These are phyloP conservation scores for Hypericum perforatum DNA, from an alignment of 345 rosid genomes.

Conservation along the genomic window DNA sequence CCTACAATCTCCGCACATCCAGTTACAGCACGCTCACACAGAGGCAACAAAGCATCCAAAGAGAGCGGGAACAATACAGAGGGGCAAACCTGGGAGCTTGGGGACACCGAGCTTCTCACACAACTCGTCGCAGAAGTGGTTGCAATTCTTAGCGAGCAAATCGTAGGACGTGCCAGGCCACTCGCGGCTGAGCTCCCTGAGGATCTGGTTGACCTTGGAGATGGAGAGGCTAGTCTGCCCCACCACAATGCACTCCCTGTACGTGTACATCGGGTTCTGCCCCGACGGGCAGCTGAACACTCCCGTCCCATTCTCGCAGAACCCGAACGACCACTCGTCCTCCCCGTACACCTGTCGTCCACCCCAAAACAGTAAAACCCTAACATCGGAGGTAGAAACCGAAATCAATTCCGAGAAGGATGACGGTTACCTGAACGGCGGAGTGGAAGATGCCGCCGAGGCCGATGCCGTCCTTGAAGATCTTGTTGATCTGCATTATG, in stretches of 20 bases:
- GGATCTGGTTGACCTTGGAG: slow-evolving; percentile 61
- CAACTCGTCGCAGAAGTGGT: slow-evolving; percentile 87
- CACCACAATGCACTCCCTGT: slow-evolving; percentile 62
- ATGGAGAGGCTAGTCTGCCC: slow-evolving; percentile 55
- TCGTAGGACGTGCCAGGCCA: slow-evolving; percentile 82
- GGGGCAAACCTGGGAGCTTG: slow-evolving; percentile 71
- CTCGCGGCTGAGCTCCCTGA: slow-evolving; percentile 72
- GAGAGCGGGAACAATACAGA: not conserved
- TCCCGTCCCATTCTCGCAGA: slow-evolving; percentile 87
- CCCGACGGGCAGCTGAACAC: slow-evolving; percentile 78
- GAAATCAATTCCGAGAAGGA: not conserved
- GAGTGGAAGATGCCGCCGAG: slow-evolving; percentile 98
- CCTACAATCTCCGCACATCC: too few species aligned
- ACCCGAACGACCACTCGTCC: slow-evolving; percentile 96
- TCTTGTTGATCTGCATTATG: slow-evolving; percentile 76
- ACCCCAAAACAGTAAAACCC: not conserved
- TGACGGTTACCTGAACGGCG: slow-evolving; percentile 65
- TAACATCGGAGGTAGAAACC: not conserved
- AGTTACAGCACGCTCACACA: too few species aligned
- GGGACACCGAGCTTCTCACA: slow-evolving; percentile 80
- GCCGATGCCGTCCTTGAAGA: slow-evolving; percentile 92
- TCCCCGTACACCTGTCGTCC: slow-evolving; percentile 62
- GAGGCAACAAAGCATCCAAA: too few species aligned
- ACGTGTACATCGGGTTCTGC: slow-evolving; percentile 84
- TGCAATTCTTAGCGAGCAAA: slow-evolving; percentile 80